Base-by-base conservation (phyloP, 2,329 filamentous ascomycete genomes). In the Exserohilum turcica region DNA sequence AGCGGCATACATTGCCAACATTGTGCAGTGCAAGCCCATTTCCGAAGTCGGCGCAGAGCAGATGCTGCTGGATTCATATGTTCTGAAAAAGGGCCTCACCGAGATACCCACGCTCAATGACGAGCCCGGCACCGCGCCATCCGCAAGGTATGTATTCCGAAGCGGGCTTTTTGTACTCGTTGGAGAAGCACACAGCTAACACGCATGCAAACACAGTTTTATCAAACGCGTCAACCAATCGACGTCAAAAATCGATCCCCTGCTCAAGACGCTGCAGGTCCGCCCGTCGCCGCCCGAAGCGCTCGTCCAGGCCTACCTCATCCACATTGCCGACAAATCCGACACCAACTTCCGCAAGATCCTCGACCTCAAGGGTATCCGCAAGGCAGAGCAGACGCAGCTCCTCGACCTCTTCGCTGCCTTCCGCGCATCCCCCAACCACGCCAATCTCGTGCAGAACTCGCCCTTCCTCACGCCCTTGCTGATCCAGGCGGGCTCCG, bases 291-390 rank as follows among this genome's bases (percentile, higher is more conserved):
- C 94, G 0, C 90, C 93, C 0, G 94, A 99, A 78, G 93, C 91
- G 2, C 84, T 99, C 3, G 92, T 99, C 0, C 93, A 97, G 77
- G 94, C 94, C 29, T 99, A 99, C 73, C 86, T 99, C 29, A 96
- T 97, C 74, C 94, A 97, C 77, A 94, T 99, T 61, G 92, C 86
- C 62, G 94, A 99, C 79, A 87, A 90, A 50, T 96, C 89, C 59
- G 94, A 97, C 72, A 84, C 86, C 67, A 99, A 99, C 77, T 99
- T 99, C 83, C 87, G 87, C 71, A 97, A 97, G 77, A 89, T 99
- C 54, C 85, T 99, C 39, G 94, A 99, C 44, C 83, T 99, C 59
- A 99, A 99, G 75, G 94, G 94, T 40, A 88, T 99, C 54, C 79
- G 78, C 57, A 93, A 92, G 70, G 80, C 84, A 56, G 94, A 99